Conservation (phyloP, 1,284 basidiomycete species). For the Apiotrichum brassicae region DNA sequence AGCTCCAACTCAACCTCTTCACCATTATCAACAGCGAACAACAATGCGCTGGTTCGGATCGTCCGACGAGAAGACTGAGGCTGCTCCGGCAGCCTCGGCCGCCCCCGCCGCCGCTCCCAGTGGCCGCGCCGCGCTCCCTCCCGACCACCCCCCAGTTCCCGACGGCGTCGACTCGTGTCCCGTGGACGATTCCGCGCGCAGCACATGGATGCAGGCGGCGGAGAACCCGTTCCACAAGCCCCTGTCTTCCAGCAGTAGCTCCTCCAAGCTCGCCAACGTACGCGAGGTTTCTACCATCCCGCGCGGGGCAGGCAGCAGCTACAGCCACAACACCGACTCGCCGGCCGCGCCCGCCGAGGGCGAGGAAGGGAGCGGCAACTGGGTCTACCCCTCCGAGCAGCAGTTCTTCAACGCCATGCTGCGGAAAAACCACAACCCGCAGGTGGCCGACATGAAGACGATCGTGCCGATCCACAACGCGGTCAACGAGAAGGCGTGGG, state of each 20-base stretch:
- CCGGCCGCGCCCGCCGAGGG: conserved; percentile 45
- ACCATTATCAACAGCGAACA: no score
- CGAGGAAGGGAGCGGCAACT: conserved; percentile 53
- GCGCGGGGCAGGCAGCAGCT: conserved; percentile 40
- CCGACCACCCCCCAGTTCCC: conserved; percentile 20
- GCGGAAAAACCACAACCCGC: conserved; percentile 76
- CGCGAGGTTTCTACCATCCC: conserved; percentile 88
- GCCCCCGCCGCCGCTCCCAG: not conserved
- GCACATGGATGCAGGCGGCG: conserved; percentile 44
- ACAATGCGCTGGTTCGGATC: conserved; percentile 10
- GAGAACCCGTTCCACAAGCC: conserved; percentile 28
- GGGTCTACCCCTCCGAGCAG: conserved; percentile 97
- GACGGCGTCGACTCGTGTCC: conserved; percentile 57
- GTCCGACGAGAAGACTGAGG: not conserved
- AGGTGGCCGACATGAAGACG: conserved; percentile 80
- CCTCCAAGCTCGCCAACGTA: conserved; percentile 46
- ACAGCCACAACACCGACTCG: conserved; percentile 16
- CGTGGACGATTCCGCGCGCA: conserved; percentile 54
- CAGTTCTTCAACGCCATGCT: conserved; percentile 96
- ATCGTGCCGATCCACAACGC: conserved; percentile 99
- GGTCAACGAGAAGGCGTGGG: conserved; percentile 96
- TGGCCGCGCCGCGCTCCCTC: not conserved
- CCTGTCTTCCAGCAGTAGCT: not conserved
- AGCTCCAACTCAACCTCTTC: no score
- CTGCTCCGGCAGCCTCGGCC: not conserved